Percentiles rank a stretch among this genome's conserved stretches.
Conservation (phyloP, 2,329 filamentous ascomycete genomes). For the Colletotrichum tabaci region DNA sequence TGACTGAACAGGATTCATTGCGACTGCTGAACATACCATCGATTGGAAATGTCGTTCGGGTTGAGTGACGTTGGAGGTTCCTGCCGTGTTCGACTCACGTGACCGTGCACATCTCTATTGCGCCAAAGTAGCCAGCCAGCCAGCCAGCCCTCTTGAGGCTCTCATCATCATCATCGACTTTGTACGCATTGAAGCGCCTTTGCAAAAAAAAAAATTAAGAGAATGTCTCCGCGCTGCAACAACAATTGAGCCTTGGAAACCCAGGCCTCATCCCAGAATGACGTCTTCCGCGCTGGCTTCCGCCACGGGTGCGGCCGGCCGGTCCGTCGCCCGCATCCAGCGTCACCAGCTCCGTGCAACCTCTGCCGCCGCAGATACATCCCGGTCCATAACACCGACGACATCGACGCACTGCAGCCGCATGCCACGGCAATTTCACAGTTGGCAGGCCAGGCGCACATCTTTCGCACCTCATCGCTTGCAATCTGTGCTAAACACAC, state of each 20-base stretch:
- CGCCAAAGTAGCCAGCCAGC: neutral
- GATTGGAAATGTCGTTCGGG: neutral
- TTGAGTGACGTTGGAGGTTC: neutral
- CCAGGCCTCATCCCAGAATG: neutral
- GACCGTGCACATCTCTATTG: slow-evolving; percentile 13
- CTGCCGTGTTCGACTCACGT: slow-evolving; percentile 19
- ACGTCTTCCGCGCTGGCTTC: neutral
- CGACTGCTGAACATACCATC: neutral
- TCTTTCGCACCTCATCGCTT: no score
- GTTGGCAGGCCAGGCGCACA: neutral
- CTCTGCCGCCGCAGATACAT: neutral
- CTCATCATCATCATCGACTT: slow-evolving; percentile 18
- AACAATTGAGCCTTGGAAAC: neutral
- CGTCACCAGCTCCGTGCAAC: slow-evolving; percentile 5
- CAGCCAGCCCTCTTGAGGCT: slow-evolving; percentile 1
- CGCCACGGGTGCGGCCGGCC: slow-evolving; percentile 13
- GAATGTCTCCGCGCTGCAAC: neutral
- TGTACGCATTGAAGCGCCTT: neutral
- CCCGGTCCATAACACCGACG: neutral
- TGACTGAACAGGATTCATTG: no score
- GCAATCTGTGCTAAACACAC: neutral
- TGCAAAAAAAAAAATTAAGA: neutral
- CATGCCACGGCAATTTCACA: neutral
- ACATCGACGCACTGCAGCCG: neutral
- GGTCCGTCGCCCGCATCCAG: slow-evolving; percentile 1